Base-by-base conservation (phyloP, 75 land plant species). In the Adiantum capillusveneris region DNA sequence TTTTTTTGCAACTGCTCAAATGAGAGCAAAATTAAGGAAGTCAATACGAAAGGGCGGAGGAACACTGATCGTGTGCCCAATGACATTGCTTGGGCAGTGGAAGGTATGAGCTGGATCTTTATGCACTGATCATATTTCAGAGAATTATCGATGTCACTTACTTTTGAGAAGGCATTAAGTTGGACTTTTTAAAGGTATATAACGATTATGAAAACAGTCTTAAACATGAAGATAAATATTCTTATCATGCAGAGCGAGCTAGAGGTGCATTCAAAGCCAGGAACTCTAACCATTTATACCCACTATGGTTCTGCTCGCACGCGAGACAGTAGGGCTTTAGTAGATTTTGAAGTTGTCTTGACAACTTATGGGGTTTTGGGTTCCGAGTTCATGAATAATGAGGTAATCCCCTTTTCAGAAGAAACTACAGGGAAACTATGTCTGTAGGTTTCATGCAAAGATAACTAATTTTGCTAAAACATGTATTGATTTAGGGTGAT, bases 31-130 rank as follows among this genome's bases (percentile, higher is more conserved):
- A 56, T 25, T 28, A 16, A 53, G 29, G 49, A 64, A 27, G 25
- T 3, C 28, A 39, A 21, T 58, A 21, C 64, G 55, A 0, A 76
- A 66, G 42, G 79, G 78, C 27, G 87, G 91, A 44, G 91, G 84
- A 18, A 89, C 87, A 25, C 79, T 90, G 24, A 79, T 90, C 55
- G 80, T 90, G 17, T 90, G 93, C 60, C 96, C 96, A 19, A 90
- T 90, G 96, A 81, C 96, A 64, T 74, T 90, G 57, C 63, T 90
- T 26, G 83, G 92, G 16, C 96, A 90, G 58, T 90, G 93, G 96
- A 80, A 86, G 92, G 94, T 86, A 54, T 64, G 6, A 3, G 50
- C 22, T n/a, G n/a, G n/a, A n/a, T n/a, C n/a, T n/a, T n/a, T n/a
- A n/a, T n/a, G n/a, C n/a, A n/a, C n/a, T n/a, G n/a, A n/a, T n/a